Evolutionary conservation across 2,329 filamentous ascomycete genomes (phyloP).

Genomic region (Ophiognomonia clavigignenti-juglandacearum): DNA sequence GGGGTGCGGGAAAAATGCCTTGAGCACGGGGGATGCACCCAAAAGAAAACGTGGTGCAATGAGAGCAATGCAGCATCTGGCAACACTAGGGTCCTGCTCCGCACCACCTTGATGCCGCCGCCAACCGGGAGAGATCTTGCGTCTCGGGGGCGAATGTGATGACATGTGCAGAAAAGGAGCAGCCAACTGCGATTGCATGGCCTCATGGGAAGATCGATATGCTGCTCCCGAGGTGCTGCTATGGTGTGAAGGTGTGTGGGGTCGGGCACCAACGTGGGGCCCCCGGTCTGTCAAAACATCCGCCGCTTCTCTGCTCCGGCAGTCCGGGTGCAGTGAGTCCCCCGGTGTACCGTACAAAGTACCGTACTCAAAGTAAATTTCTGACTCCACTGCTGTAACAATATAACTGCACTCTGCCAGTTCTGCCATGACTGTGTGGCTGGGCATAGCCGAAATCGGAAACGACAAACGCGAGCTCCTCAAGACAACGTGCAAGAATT

Average conservation of each 20-base stretch:
- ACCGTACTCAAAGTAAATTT: background rate
- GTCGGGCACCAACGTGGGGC: conserved; percentile 9
- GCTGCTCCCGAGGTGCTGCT: background rate
- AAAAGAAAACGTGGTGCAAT: background rate
- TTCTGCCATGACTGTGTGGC: background rate
- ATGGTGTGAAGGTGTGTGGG: background rate
- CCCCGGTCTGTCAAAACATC: conserved; percentile 1
- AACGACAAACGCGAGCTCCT: background rate
- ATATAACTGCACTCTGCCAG: no score
- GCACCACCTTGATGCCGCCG: background rate
- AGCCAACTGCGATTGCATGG: background rate
- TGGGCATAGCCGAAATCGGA: background rate
- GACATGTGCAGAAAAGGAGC: background rate
- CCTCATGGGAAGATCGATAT: conserved; percentile 3
- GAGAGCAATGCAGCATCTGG: background rate
- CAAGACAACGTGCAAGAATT: background rate
- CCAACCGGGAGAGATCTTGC: background rate
- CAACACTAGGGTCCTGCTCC: background rate
- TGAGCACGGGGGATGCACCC: conserved; percentile 4
- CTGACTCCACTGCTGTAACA: no score
- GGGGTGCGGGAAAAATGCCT: background rate
- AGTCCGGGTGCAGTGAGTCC: no score
- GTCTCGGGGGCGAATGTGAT: background rate
- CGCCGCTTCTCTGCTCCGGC: background rate
- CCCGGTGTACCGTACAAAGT: no score